Evolutionary conservation across 176 grass and related monocot species (phyloP).

Genomic region (Puccinellia tenuiflora): DNA sequence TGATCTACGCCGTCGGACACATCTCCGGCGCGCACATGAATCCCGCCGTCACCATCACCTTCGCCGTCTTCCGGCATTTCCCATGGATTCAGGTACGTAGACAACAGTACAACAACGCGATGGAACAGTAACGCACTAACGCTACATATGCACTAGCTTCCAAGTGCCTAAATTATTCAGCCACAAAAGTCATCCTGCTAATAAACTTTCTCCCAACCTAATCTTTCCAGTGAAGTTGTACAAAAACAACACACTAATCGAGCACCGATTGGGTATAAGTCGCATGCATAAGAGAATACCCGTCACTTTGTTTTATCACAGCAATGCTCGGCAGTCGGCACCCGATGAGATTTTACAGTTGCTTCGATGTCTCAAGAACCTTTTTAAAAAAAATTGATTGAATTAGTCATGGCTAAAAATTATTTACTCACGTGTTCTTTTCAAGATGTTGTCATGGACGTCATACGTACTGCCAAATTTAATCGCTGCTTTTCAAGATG

Average conservation of each 20-base stretch:
- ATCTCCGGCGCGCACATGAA: slow-evolving; percentile 99
- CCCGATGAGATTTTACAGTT: not conserved
- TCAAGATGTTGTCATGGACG: slow-evolving; percentile 21
- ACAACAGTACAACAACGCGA: not conserved
- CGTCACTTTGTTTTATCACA: not conserved
- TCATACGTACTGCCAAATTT: slow-evolving; percentile 1
- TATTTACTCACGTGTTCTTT: slow-evolving; percentile 4
- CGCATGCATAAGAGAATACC: not conserved
- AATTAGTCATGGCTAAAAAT: not conserved
- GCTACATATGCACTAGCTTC: not conserved
- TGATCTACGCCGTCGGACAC: slow-evolving; percentile 96
- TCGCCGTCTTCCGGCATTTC: slow-evolving; percentile 83
- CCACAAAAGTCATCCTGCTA: not conserved
- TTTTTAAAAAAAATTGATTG: not conserved
- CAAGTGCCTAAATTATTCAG: not conserved
- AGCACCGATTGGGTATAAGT: not conserved
- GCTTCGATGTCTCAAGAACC: not conserved
- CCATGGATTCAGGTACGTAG: slow-evolving; percentile 85
- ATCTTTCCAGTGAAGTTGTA: not conserved
- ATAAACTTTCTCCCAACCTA: not conserved
- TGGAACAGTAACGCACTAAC: not conserved
- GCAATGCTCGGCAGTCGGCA: not conserved
- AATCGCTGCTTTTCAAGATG: not conserved
- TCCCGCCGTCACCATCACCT: slow-evolving; percentile 87
- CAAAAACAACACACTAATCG: not conserved